Evolutionary conservation across 1,284 basidiomycete species (phyloP), one percentile per base, ranked within the genome.

Genomic region (Pyrrhoderma noxium): DNA sequence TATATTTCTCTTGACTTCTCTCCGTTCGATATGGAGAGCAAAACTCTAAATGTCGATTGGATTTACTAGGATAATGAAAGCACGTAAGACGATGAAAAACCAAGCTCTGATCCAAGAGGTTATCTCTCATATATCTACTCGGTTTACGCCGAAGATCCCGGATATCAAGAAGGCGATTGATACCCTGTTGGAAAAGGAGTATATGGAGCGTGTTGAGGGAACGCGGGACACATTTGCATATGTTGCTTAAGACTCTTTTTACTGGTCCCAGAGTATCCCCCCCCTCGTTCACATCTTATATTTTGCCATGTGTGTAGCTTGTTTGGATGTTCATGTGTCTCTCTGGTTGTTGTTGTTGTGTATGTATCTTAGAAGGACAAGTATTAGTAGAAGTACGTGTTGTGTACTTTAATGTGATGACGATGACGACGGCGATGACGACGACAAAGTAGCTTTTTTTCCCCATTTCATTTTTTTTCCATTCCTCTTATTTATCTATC

Each of bases 131-230:
- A 92, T 98, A 59, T 87, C 88, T 34, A 78, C 88, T 61, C 80
- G 93, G 47, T 95, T 95, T 68, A 79, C 85, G 39, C 93, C 93
- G 14, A 89, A 89, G 73, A 88, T 95, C 53, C 84, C 88, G 2
- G 92, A 94, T 65, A 93, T 95, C 71, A 91, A 90, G 70, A 91
- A 90, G 80, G 87, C 95, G n/a, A 98, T 99, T 61, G 96, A 99
- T 64, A 86, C 89, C 36, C 72, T 99, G 35, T 78, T 99, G 50
- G 95, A 99, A 73, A 96, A 97, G 70, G 96, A 98, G 69, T 99
- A 96, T 66, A 87, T 99, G 56, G 93, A 97, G 66, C 85, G 94
- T 36, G 86, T 90, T 22, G 89, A 91, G 23, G 90, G 85, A 14
- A 83, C 82, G 45, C 78, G 83, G 61, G 85, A 89, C 64, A 83